phyloP scores from a whole-genome alignment of 1,284 basidiomycete genomes.

The Heterobasidion parviporum region DNA sequence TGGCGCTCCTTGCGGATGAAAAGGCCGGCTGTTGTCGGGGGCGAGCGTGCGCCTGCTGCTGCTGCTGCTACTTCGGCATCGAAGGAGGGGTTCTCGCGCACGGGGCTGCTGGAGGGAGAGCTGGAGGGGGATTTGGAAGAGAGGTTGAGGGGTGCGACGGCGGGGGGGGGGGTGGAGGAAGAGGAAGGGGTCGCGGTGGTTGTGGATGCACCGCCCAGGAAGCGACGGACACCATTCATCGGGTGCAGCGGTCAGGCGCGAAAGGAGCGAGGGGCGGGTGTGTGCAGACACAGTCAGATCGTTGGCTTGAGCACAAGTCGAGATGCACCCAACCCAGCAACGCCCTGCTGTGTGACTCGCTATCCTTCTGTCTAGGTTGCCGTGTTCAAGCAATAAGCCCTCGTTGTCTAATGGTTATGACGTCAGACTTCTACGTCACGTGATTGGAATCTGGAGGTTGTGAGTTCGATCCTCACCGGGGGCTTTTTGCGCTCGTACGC shows the following conservation, averaged over 20 bases:
- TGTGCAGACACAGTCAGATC: neutral
- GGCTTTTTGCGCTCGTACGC: constrained; percentile 20
- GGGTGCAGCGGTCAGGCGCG: neutral
- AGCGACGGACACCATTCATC: constrained; percentile 70
- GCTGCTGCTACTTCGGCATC: neutral
- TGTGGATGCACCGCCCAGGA: constrained; percentile 34
- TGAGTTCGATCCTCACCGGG: constrained; percentile 69
- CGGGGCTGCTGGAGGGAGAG: constrained; percentile 10
- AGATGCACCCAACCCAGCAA: too few relatives aligned
- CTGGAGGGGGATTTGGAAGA: constrained; percentile 13
- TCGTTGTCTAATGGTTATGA: constrained; percentile 74
- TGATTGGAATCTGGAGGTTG: constrained; percentile 56
- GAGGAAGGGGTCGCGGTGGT: constrained; percentile 14
- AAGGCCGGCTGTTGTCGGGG: constrained; percentile 4
- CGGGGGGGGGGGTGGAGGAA: constrained; percentile 14
- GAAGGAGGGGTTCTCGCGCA: constrained; percentile 6
- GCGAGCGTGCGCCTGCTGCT: neutral
- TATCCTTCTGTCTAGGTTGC: too few relatives aligned
- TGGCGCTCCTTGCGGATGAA: constrained; percentile 13
- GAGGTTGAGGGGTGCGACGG: constrained; percentile 13
- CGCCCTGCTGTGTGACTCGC: too few relatives aligned
- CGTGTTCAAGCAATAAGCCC: constrained; percentile 25
- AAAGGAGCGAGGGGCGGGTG: neutral
- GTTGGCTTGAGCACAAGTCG: too few relatives aligned
- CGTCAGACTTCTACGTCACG: constrained; percentile 56